Evolutionary conservation across 1,139 yeast species (phyloP).

Genomic region (Nematodospora anomalae): DNA sequence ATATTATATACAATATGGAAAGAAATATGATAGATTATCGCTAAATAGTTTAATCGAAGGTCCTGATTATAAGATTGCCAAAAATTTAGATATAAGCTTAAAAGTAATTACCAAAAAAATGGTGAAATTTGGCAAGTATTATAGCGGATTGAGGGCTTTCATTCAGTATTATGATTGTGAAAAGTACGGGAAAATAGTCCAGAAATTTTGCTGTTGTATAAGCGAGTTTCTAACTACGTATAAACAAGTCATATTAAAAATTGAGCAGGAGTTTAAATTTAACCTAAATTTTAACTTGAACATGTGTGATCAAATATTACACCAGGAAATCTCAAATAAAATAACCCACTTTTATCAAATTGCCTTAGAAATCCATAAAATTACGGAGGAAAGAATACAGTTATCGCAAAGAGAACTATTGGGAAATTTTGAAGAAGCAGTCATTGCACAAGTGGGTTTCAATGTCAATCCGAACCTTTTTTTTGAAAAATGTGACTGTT

Average conservation of each 20-base stretch:
- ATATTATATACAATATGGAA: constrained; percentile 66
- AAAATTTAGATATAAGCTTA: constrained; percentile 70
- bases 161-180: constrained; percentile 55
- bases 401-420: constrained; percentile 4
- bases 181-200: constrained; percentile 69
- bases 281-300: constrained; percentile 40
- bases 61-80: constrained; percentile 74
- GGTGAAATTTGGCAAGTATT: constrained; percentile 62
- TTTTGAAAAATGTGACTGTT: constrained; percentile 40
- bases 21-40: constrained; percentile 51
- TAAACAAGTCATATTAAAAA: constrained; percentile 47
- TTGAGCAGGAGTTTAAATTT: constrained; percentile 55
- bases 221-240: constrained; percentile 48
- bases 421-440: constrained; percentile 35
- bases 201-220: constrained; percentile 66
- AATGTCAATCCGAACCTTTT: constrained; percentile 21
- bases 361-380: constrained; percentile 44
- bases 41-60: constrained; percentile 49
- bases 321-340: constrained; percentile 29
- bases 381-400: constrained; percentile 23
- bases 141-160: constrained; percentile 54
- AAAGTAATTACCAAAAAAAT: constrained; percentile 70
- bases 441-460: constrained; percentile 32
- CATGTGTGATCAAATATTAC: constrained; percentile 32
- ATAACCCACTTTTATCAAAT: constrained; percentile 62